phyloP scores from a whole-genome alignment of 306 rosid genomes.

The Pterocarpus macrocarpus region DNA sequence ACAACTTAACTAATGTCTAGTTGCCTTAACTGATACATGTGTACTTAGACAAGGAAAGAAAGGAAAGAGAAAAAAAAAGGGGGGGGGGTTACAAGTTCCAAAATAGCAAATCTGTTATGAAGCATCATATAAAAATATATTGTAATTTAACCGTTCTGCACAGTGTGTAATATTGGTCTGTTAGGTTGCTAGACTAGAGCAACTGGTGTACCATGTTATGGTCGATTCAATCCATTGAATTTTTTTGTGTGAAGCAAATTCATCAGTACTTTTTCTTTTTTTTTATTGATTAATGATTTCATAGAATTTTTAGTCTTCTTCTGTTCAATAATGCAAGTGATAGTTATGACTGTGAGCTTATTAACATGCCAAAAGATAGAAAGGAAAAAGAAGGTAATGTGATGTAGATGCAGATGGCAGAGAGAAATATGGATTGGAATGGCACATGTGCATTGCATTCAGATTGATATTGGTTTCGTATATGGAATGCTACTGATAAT shows the following conservation, averaged over 20 bases:
- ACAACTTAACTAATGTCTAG: background rate
- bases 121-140: no score
- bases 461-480: conserved; percentile 24
- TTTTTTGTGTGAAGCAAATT: background rate
- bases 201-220: no score
- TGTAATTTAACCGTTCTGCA: no score
- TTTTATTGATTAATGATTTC: background rate
- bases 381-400: background rate
- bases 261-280: background rate
- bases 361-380: background rate
- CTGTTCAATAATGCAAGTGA: background rate
- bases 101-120: no score
- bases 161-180: no score
- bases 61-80: no score
- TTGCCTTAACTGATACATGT: conserved; percentile 9
- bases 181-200: no score
- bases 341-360: background rate
- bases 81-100: no score
- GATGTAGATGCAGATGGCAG: background rate
- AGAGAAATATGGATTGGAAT: conserved; percentile 11
- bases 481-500: conserved; percentile 20
- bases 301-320: background rate
- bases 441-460: background rate
- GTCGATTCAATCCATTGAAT: no score
- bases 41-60: background rate